Evolutionary conservation across 139 green algal genomes (phyloP).

Genomic region (Chlamydomonas incerta): DNA sequence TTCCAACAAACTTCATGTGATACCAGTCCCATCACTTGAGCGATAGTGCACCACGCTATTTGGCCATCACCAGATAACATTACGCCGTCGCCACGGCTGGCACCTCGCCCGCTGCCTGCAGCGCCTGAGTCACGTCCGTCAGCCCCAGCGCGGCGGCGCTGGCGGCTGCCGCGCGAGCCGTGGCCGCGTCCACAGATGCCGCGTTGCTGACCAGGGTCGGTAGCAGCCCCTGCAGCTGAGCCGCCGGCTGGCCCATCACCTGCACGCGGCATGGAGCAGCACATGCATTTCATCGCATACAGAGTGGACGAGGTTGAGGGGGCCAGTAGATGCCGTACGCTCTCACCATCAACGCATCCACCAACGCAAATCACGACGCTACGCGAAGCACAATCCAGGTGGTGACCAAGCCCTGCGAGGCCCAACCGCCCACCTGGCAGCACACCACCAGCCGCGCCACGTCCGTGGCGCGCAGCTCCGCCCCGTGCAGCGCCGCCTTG

Average conservation of each 20-base stretch:
- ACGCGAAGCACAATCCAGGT: too few relatives aligned
- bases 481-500: background rate
- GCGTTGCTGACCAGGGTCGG: background rate
- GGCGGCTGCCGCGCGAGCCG: background rate
- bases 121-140: background rate
- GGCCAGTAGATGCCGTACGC: too few relatives aligned
- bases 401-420: too few relatives aligned
- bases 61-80: too few relatives aligned
- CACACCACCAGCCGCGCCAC: constrained; percentile 20
- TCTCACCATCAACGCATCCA: too few relatives aligned
- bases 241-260: background rate
- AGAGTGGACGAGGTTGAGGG: too few relatives aligned
- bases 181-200: background rate
- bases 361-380: too few relatives aligned
- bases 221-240: background rate
- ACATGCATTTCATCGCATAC: too few relatives aligned
- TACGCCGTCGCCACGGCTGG: too few relatives aligned
- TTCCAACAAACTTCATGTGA: too few relatives aligned
- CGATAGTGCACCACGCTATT: too few relatives aligned
- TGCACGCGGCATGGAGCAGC: background rate
- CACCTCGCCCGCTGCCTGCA: background rate
- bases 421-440: constrained; percentile 10
- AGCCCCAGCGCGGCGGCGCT: background rate
- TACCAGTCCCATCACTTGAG: too few relatives aligned
- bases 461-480: constrained; percentile 9